Evolutionary conservation across 2,329 filamentous ascomycete species (phyloP).

Genomic region (Beauveria sp.): DNA sequence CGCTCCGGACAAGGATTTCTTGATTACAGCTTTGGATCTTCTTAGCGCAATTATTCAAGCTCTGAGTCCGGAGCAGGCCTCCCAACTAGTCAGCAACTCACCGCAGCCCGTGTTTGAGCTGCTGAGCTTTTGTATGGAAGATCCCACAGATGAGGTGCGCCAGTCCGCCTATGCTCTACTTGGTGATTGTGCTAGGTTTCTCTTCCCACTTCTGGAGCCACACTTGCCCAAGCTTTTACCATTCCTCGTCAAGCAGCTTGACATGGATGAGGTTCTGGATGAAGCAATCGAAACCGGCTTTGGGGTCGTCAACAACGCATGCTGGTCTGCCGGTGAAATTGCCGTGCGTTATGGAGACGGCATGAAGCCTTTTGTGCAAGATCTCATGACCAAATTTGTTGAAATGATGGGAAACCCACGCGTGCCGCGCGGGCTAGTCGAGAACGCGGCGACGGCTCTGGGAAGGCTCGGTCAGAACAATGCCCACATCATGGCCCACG

Average conservation of each 20-base stretch:
- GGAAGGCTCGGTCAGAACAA: constrained; percentile 80
- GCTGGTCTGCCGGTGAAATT: constrained; percentile 94
- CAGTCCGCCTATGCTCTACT: constrained; percentile 94
- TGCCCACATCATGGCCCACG: constrained; percentile 67
- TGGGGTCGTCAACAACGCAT: constrained; percentile 95
- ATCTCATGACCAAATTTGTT: constrained; percentile 68
- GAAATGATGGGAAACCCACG: constrained; percentile 79
- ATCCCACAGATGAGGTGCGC: constrained; percentile 82
- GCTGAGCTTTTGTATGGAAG: constrained; percentile 85
- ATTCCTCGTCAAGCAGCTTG: constrained; percentile 78
- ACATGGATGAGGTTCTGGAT: constrained; percentile 67
- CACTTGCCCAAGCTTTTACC: constrained; percentile 69
- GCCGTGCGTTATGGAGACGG: constrained; percentile 68
- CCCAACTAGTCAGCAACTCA: constrained; percentile 66
- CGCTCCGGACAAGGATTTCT: constrained; percentile 88
- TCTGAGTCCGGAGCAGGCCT: constrained; percentile 63
- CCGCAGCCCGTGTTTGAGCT: constrained; percentile 86
- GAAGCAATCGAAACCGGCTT: constrained; percentile 81
- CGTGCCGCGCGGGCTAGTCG: constrained; percentile 78
- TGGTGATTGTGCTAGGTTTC: constrained; percentile 89
- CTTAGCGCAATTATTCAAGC: constrained; percentile 91
- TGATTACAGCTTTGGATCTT: constrained; percentile 90
- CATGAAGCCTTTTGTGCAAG: constrained; percentile 70
- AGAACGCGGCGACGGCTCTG: constrained; percentile 91
- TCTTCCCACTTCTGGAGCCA: constrained; percentile 72